Evolutionary conservation across 2,329 filamentous ascomycete species (phyloP).

Genomic region (Colletotrichum sp.): DNA sequence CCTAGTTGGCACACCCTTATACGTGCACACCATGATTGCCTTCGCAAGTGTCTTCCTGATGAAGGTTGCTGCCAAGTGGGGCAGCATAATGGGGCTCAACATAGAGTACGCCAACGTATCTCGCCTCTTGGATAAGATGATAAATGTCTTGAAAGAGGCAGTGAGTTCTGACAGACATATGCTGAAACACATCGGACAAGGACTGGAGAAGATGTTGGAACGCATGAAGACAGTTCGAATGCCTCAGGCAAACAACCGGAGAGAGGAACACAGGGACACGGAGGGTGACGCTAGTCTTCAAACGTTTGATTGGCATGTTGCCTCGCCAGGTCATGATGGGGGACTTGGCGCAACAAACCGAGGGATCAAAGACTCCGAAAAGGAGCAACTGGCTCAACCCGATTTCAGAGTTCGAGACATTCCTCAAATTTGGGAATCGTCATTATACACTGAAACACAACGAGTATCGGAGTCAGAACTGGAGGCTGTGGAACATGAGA

Average conservation of each 20-base stretch:
- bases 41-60: constrained; percentile 40
- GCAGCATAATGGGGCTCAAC: constrained; percentile 34
- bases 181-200: constrained; percentile 39
- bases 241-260: accelerated
- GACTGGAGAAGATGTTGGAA: constrained; percentile 38
- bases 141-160: constrained; percentile 32
- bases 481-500: too few species aligned
- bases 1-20: constrained; percentile 38
- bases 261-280: too few species aligned
- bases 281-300: too few species aligned
- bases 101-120: constrained; percentile 35
- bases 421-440: too few species aligned
- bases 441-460: too few species aligned
- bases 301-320: too few species aligned
- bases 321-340: too few species aligned
- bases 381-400: too few species aligned
- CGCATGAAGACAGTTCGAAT: not conserved
- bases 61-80: constrained; percentile 39
- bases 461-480: too few species aligned
- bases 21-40: constrained; percentile 41
- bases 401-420: too few species aligned
- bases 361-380: too few species aligned
- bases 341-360: too few species aligned
- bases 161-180: constrained; percentile 39
- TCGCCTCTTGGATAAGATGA: constrained; percentile 34